Conservation (phyloP, 805 yeast species). For the Metahyphopichia silvanorum region DNA sequence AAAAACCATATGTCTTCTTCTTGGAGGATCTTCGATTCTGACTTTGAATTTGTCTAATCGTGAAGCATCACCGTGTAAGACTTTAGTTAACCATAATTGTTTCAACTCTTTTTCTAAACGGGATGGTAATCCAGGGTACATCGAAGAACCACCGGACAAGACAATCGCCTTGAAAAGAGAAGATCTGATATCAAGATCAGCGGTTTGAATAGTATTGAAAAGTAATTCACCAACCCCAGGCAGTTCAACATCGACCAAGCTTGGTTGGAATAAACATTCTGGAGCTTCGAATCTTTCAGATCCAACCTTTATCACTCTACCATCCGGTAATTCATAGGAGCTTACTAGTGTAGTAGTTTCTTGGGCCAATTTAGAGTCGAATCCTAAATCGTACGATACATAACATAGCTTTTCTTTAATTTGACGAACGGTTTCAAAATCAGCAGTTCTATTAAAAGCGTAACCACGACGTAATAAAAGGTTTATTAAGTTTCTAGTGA, state of each 20-base stretch:
- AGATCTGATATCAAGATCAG: slow-evolving; percentile 90
- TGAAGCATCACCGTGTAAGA: slow-evolving; percentile 80
- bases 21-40: slow-evolving; percentile 96
- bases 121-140: slow-evolving; percentile 98
- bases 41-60: slow-evolving; percentile 91
- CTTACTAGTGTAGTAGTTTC: slow-evolving; percentile 96
- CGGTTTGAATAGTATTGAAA: slow-evolving; percentile 89
- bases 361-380: slow-evolving; percentile 81
- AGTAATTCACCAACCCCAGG: slow-evolving; percentile 94
- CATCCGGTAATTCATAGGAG: slow-evolving; percentile 92
- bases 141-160: slow-evolving; percentile 94
- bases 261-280: slow-evolving; percentile 95
- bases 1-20: slow-evolving; percentile 98
- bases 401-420: slow-evolving; percentile 95
- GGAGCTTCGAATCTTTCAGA: slow-evolving; percentile 96
- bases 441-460: slow-evolving; percentile 97
- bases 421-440: slow-evolving; percentile 97
- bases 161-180: slow-evolving; percentile 89
- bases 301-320: slow-evolving; percentile 89
- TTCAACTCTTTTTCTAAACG: slow-evolving; percentile 93
- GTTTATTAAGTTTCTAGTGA: slow-evolving; percentile 92
- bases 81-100: slow-evolving; percentile 91
- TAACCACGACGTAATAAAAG: slow-evolving; percentile 92
- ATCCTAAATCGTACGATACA: slow-evolving; percentile 88
- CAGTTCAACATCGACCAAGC: slow-evolving; percentile 91